Conservation (phyloP, 1,284 basidiomycete genomes). For the Leccinum griseonigrum region DNA sequence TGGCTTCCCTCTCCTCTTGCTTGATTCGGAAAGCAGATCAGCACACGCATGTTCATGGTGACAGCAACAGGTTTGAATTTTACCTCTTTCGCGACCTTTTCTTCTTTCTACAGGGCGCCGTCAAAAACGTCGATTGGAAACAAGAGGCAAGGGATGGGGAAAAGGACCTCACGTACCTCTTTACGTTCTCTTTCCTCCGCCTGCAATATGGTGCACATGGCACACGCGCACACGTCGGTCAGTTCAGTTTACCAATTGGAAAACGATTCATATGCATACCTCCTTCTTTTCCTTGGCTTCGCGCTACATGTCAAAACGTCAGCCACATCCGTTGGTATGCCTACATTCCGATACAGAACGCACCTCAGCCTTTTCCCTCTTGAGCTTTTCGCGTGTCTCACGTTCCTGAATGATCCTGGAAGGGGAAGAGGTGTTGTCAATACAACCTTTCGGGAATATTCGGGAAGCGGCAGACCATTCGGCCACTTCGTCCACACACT, state of each 20-base stretch:
- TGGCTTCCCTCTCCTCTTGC: slow-evolving; percentile 50
- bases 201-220: slow-evolving; percentile 16
- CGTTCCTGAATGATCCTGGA: slow-evolving; percentile 69
- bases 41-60: slow-evolving; percentile 6
- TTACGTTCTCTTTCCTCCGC: slow-evolving; percentile 55
- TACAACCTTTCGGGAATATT: slow-evolving; percentile 2
- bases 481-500: slow-evolving; percentile 75
- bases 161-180: slow-evolving; percentile 40
- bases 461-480: slow-evolving; percentile 47
- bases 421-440: slow-evolving; percentile 1
- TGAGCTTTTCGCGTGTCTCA: slow-evolving; percentile 75
- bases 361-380: slow-evolving; percentile 83
- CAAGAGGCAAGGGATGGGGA: neutral
- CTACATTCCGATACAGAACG: slow-evolving; percentile 9
- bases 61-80: slow-evolving; percentile 1
- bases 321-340: slow-evolving; percentile 2
- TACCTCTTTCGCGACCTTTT: slow-evolving; percentile 45
- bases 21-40: slow-evolving; percentile 28
- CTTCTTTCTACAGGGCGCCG: slow-evolving; percentile 44
- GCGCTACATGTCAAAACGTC: slow-evolving; percentile 42
- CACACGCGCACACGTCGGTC: slow-evolving; percentile 2
- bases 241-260: neutral
- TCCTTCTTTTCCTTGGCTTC: slow-evolving; percentile 76
- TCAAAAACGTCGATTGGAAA: slow-evolving; percentile 12
- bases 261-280: slow-evolving; percentile 31